Conservation (phyloP, 164 flowering plant genomes). For the Nymphaea thermarum region DNA sequence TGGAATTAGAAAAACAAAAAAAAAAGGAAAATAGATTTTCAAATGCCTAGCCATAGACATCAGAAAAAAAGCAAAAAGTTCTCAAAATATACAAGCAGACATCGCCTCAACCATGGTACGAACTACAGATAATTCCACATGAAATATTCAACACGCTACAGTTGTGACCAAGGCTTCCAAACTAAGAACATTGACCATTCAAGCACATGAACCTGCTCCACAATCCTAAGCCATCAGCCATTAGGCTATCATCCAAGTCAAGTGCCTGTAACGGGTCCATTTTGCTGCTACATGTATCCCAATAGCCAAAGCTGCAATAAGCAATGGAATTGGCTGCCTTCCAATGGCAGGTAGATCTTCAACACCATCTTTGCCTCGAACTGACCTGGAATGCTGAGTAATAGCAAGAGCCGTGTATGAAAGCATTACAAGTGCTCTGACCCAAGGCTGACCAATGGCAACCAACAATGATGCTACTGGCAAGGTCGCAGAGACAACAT, state of each 20-base stretch:
- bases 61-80: neutral
- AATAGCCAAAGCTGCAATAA: slow-evolving; percentile 55
- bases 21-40: too few relatives aligned
- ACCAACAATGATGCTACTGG: slow-evolving; percentile 74
- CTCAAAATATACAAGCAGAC: neutral
- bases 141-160: neutral
- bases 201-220: neutral
- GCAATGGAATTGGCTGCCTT: slow-evolving; percentile 51
- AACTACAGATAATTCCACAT: neutral
- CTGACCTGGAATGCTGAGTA: slow-evolving; percentile 34
- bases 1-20: too few relatives aligned
- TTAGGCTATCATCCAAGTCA: slow-evolving; percentile 80
- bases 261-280: slow-evolving; percentile 79
- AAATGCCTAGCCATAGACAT: too few relatives aligned
- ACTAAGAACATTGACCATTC: neutral
- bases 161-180: neutral
- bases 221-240: neutral
- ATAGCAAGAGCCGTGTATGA: slow-evolving; percentile 57
- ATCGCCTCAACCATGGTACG: neutral
- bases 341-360: slow-evolving; percentile 15
- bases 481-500: slow-evolving; percentile 54
- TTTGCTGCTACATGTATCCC: slow-evolving; percentile 52
- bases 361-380: slow-evolving; percentile 18
- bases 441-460: slow-evolving; percentile 83
- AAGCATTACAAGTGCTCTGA: slow-evolving; percentile 37